Conservation (phyloP, 1,284 basidiomycete species). For the Sparassis latifolia region DNA sequence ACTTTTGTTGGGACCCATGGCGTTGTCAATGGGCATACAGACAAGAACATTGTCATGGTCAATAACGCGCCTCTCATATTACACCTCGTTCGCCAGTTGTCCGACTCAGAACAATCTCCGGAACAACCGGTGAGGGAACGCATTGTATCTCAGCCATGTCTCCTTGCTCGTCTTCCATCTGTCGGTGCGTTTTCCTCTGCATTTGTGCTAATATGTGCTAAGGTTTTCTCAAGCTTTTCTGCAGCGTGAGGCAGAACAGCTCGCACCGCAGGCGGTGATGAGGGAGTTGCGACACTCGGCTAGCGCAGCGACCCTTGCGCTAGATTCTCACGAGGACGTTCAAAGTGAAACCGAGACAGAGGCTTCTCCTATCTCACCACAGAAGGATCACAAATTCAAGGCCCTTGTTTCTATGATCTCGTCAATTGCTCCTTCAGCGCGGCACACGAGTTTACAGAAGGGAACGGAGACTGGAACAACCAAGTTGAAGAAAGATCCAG, state of each 20-base stretch:
- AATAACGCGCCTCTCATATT: slow-evolving; percentile 52
- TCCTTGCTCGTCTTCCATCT: slow-evolving; percentile 62
- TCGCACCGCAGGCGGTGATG: slow-evolving; percentile 47
- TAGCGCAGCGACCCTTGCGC: slow-evolving; percentile 19
- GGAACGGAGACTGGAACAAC: no score
- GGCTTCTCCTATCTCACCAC: no score
- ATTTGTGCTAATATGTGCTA: slow-evolving; percentile 6
- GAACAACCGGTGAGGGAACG: slow-evolving; percentile 27
- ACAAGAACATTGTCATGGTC: slow-evolving; percentile 27
- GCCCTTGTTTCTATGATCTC: no score
- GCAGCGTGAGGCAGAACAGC: slow-evolving; percentile 54
- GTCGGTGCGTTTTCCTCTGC: slow-evolving; percentile 36
- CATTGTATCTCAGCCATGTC: slow-evolving; percentile 45
- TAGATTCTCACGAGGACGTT: no score
- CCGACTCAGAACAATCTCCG: slow-evolving; percentile 14
- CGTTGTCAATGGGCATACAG: no score
- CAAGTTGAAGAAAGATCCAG: slow-evolving; percentile 43
- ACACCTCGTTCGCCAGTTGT: slow-evolving; percentile 29
- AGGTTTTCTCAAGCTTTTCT: slow-evolving; percentile 47
- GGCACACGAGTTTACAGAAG: slow-evolving; percentile 1
- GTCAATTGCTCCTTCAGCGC: slow-evolving; percentile 1
- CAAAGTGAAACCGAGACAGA: no score
- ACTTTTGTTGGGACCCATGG: no score
- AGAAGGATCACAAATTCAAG: no score
- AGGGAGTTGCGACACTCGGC: slow-evolving; percentile 21